Evolutionary conservation across 73 alveolate species (phyloP).

Genomic region (Paramecium sexaurelia): DNA sequence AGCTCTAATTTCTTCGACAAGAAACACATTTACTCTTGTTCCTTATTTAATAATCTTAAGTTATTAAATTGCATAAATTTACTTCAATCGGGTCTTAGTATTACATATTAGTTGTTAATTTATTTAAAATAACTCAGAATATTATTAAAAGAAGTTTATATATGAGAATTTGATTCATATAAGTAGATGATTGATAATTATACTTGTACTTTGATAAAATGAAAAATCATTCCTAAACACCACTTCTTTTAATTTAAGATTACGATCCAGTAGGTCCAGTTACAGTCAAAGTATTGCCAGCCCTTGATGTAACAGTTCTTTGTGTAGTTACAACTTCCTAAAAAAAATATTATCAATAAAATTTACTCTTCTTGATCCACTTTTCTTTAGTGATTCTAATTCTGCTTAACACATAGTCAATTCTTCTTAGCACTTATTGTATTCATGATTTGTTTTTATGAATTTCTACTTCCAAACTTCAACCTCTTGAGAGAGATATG

Average conservation of each 20-base stretch:
- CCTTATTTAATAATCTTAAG: slow-evolving; percentile 1
- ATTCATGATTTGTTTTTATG: slow-evolving; percentile 27
- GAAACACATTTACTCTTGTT: slow-evolving; percentile 22
- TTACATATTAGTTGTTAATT: neutral
- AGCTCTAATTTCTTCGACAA: slow-evolving; percentile 13
- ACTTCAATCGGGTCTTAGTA: neutral
- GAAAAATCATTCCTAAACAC: neutral
- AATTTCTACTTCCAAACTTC: slow-evolving; percentile 39
- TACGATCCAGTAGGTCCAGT: slow-evolving; percentile 30
- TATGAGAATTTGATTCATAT: no score
- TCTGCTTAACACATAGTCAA: slow-evolving; percentile 58
- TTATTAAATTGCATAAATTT: neutral
- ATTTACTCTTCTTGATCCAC: neutral
- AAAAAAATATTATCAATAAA: neutral
- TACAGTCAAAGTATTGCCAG: slow-evolving; percentile 13
- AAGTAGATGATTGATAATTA: neutral
- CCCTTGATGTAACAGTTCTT: slow-evolving; percentile 26
- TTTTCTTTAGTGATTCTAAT: slow-evolving; percentile 26
- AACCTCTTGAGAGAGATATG: neutral
- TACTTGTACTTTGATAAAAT: neutral
- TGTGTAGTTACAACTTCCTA: neutral
- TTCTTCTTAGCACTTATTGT: neutral
- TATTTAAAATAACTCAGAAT: neutral
- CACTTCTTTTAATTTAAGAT: neutral
- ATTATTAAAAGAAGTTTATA: no score